A percentile compares a stretch with the other conserved stretches of the same genome.
Conservation (phyloP, 2,329 filamentous ascomycete species). For the Pseudopithomyces maydicus region DNA sequence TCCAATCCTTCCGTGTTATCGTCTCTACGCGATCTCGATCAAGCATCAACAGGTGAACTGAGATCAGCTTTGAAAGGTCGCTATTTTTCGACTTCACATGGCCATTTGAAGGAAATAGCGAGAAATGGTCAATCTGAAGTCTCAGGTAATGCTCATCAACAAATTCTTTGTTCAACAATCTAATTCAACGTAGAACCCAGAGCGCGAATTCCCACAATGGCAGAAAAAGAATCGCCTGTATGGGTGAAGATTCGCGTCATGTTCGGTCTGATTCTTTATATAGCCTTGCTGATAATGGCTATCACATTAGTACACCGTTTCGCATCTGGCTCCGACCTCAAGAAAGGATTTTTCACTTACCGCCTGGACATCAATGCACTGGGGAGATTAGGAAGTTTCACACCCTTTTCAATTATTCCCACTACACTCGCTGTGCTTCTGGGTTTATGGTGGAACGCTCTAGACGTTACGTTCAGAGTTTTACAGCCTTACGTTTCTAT, state of each 20-base stretch:
- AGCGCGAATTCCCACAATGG: not conserved
- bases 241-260: slow-evolving; percentile 12
- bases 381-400: slow-evolving; percentile 13
- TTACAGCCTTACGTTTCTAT: slow-evolving; percentile 26
- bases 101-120: not conserved
- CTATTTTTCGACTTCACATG: slow-evolving; percentile 2
- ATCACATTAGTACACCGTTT: slow-evolving; percentile 12
- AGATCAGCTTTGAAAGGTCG: not conserved
- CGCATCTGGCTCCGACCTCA: slow-evolving; percentile 8
- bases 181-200: not conserved
- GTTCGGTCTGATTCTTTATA: not conserved
- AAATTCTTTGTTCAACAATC: not conserved
- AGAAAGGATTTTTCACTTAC: slow-evolving; percentile 17
- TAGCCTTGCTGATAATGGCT: slow-evolving; percentile 7
- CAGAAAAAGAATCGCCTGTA: slow-evolving; percentile 2
- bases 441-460: slow-evolving; percentile 24
- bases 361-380: slow-evolving; percentile 7
- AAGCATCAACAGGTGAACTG: slow-evolving; percentile 5
- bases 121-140: not conserved
- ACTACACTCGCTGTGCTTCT: slow-evolving; percentile 21
- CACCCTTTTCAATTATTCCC: slow-evolving; percentile 23
- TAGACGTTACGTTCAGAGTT: slow-evolving; percentile 22
- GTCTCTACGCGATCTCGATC: slow-evolving; percentile 2
- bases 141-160: not conserved
- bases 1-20: slow-evolving; percentile 4